Conservation (phyloP, 139 green algal genomes). For the Raphidocelis subcapitata region DNA sequence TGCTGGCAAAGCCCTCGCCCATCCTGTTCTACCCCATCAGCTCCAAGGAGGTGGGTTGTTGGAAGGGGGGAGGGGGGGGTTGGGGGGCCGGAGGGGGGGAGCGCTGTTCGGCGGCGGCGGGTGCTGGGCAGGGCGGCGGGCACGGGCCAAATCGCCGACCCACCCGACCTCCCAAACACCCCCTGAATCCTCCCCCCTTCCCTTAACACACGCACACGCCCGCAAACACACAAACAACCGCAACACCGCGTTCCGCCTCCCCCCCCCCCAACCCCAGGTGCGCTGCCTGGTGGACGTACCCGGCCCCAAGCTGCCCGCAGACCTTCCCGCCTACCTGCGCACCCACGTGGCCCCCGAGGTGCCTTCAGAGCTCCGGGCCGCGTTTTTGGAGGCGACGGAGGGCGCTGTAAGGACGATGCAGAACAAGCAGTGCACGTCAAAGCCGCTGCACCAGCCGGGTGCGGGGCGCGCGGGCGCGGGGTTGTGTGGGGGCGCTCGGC, state of each 20-base stretch:
- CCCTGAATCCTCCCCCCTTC: no score
- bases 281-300: constrained; percentile 93
- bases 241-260: not conserved
- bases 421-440: constrained; percentile 86
- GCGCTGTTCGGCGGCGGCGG: no score
- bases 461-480: not conserved
- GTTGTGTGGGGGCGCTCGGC: no score
- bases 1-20: constrained; percentile 92
- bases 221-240: not conserved
- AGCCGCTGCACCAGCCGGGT: constrained; percentile 76
- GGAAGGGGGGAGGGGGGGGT: no score
- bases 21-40: constrained; percentile 99
- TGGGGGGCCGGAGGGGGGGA: no score
- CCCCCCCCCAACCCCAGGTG: constrained; percentile 31
- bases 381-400: constrained; percentile 64
- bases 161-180: no score
- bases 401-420: constrained; percentile 56
- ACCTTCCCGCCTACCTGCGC: constrained; percentile 55
- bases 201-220: no score
- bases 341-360: constrained; percentile 64
- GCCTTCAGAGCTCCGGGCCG: constrained; percentile 61
- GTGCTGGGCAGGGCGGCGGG: no score
- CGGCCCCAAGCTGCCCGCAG: constrained; percentile 58
- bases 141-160: no score
- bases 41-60: constrained; percentile 69